Evolutionary conservation across 2,329 filamentous ascomycete genomes (phyloP).

Genomic region (Diaporthe capsici): DNA sequence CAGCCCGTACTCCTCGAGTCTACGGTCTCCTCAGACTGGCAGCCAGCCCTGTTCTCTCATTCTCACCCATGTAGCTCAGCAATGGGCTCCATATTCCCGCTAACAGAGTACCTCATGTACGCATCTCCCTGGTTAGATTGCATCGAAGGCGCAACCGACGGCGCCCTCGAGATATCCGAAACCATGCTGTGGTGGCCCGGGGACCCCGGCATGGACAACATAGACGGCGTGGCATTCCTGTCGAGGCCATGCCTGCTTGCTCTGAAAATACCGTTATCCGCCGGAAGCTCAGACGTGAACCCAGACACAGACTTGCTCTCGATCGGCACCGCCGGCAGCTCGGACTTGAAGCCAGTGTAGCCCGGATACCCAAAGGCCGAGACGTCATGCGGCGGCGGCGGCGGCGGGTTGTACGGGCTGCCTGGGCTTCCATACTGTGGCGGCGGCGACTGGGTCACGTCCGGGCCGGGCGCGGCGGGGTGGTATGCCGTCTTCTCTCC

Average conservation of each 20-base stretch:
- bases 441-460: conserved; percentile 6
- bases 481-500: background rate
- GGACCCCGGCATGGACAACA: conserved; percentile 22
- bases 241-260: background rate
- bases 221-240: conserved; percentile 5
- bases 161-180: conserved; percentile 19
- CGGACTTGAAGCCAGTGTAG: conserved; percentile 13
- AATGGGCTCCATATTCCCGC: conserved; percentile 6
- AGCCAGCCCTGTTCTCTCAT: no score
- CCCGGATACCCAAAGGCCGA: background rate
- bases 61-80: conserved; percentile 26
- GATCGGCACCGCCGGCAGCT: conserved; percentile 4
- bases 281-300: conserved; percentile 22
- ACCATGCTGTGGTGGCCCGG: conserved; percentile 20
- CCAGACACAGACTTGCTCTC: background rate
- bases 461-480: conserved; percentile 6
- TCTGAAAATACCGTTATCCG: background rate
- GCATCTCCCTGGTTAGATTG: background rate
- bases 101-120: background rate
- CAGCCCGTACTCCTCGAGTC: no score
- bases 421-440: conserved; percentile 13
- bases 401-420: background rate
- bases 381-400: background rate
- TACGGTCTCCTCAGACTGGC: background rate
- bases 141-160: conserved; percentile 6